Percentiles rank a stretch among this genome's conserved stretches.
Evolutionary conservation across 768 basidiomycete species (phyloP).

Genomic region (Cystobasidium ongulense): DNA sequence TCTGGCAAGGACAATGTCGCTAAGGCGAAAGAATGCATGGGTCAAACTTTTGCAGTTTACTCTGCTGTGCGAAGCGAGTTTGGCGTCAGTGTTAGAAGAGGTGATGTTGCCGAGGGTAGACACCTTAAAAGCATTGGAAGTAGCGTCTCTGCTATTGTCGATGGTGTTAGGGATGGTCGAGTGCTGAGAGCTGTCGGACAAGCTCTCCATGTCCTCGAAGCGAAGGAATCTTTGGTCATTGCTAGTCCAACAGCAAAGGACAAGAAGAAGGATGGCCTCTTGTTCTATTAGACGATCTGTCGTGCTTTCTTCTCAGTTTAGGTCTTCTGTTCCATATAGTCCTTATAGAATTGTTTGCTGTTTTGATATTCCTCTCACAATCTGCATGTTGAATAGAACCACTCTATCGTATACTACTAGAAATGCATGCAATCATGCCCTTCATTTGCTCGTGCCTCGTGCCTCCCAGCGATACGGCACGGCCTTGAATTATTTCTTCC

Average conservation of each 20-base stretch:
- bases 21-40: slow-evolving; percentile 19
- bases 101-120: slow-evolving; percentile 22
- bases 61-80: slow-evolving; percentile 2
- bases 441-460: too few relatives aligned
- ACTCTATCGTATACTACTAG: too few relatives aligned
- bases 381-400: too few relatives aligned
- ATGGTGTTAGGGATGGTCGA: slow-evolving; percentile 3
- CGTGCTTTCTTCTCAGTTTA: background rate
- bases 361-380: too few relatives aligned
- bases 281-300: background rate
- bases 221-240: background rate
- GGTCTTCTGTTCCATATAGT: too few relatives aligned
- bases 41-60: slow-evolving; percentile 21
- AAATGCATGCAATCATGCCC: too few relatives aligned
- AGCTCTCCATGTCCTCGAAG: background rate
- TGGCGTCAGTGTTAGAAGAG: slow-evolving; percentile 10
- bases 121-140: slow-evolving; percentile 3
- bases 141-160: slow-evolving; percentile 10
- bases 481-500: background rate
- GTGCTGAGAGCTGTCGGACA: slow-evolving; percentile 18
- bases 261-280: background rate
- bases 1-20: background rate
- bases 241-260: background rate
- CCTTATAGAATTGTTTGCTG: too few relatives aligned
- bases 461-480: too few relatives aligned